These are phyloP conservation scores for Ottelia alismoides DNA, from an alignment of 106 monocot genomes.

Conservation along the genomic window DNA sequence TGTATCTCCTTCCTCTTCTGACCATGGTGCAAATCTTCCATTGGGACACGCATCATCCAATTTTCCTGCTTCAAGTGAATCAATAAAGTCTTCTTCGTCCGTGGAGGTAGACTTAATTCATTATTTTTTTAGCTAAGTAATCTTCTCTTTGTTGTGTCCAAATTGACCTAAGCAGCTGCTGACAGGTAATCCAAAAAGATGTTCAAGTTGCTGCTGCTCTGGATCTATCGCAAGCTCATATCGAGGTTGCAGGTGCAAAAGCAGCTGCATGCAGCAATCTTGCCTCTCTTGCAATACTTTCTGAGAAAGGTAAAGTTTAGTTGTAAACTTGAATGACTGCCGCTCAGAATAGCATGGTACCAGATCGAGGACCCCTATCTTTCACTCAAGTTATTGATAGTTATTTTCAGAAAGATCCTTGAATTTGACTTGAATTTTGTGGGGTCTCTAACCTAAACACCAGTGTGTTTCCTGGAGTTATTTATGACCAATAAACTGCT, in stretches of 20 bases:
- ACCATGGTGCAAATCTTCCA: conserved; percentile 7
- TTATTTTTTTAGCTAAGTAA: neutral
- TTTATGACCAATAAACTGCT: no score
- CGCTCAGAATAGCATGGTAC: no score
- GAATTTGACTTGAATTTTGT: neutral
- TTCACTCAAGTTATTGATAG: neutral
- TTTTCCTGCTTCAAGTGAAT: no score
- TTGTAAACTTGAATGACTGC: no score
- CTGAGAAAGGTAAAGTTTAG: conserved; percentile 48
- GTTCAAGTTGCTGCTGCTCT: conserved; percentile 21
- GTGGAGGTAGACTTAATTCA: no score
- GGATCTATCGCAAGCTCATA: conserved; percentile 47
- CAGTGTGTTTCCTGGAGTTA: neutral
- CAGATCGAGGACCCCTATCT: neutral
- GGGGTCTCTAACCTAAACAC: neutral
- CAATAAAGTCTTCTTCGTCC: no score
- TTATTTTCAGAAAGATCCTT: neutral
- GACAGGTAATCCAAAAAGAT: neutral
- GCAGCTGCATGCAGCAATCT: conserved; percentile 71
- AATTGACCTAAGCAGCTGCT: neutral
- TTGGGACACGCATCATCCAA: no score
- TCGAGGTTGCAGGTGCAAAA: conserved; percentile 69
- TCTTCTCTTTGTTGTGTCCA: no score
- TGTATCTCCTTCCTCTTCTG: conserved; percentile 20
- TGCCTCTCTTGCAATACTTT: conserved; percentile 39